Conservation (phyloP, 805 yeast species). For the Ogataea siamensis region DNA sequence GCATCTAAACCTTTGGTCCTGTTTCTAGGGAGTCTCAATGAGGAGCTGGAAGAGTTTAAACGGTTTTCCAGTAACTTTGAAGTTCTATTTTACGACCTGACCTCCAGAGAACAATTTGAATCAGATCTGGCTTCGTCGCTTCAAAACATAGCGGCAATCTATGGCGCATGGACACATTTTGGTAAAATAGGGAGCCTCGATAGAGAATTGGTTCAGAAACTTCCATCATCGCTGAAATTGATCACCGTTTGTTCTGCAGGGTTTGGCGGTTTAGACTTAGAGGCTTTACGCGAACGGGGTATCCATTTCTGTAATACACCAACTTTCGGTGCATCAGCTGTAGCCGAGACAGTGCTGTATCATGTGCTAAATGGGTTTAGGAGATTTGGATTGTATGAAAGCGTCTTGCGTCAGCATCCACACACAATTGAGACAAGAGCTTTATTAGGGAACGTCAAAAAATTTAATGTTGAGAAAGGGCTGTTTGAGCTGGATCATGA, state of each 20-base stretch:
- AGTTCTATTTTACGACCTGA: conserved; percentile 39
- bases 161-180: conserved; percentile 53
- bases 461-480: conserved; percentile 35
- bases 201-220: conserved; percentile 38
- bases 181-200: conserved; percentile 43
- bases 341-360: conserved; percentile 67
- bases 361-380: conserved; percentile 61
- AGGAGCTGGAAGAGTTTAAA: conserved; percentile 44
- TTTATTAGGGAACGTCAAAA: conserved; percentile 31
- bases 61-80: conserved; percentile 42
- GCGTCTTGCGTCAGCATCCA: conserved; percentile 37
- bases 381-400: conserved; percentile 48
- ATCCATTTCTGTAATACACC: conserved; percentile 63
- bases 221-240: conserved; percentile 44
- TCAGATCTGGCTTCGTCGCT: conserved; percentile 39
- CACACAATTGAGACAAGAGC: conserved; percentile 48
- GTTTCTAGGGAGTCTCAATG: conserved; percentile 50
- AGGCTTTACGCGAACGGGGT: conserved; percentile 34
- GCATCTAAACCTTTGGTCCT: conserved; percentile 32
- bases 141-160: conserved; percentile 44
- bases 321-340: conserved; percentile 59
- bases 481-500: conserved; percentile 17
- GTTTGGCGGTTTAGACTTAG: conserved; percentile 42
- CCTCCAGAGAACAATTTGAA: conserved; percentile 40
- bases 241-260: conserved; percentile 59